These are phyloP conservation scores for Tulasnella calospora DNA, from an alignment of 768 basidiomycete genomes.

Conservation along the genomic window DNA sequence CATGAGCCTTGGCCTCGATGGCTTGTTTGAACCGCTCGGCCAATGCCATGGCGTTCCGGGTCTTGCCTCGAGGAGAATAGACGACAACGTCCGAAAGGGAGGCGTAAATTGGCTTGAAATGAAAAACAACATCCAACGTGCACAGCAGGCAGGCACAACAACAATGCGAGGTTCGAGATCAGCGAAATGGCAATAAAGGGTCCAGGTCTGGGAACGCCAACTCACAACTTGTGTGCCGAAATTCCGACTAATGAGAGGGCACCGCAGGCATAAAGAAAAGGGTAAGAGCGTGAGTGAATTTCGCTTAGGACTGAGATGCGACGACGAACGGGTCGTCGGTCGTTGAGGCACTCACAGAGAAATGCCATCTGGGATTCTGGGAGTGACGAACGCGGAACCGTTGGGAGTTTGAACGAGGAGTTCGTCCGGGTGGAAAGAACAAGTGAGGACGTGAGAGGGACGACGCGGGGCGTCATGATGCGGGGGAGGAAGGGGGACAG, in stretches of 20 bases:
- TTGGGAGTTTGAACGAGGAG: conserved; percentile 35
- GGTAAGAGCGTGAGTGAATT: conserved; percentile 2
- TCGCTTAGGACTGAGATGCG: not conserved
- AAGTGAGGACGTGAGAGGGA: conserved; percentile 30
- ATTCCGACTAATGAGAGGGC: conserved; percentile 47
- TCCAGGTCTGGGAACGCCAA: conserved; percentile 17
- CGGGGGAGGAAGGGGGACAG: conserved; percentile 20
- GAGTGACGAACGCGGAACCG: conserved; percentile 63
- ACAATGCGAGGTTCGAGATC: not conserved
- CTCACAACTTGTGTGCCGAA: conserved; percentile 85
- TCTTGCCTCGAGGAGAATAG: conserved; percentile 68
- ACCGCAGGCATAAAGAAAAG: not conserved
- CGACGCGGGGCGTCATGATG: conserved; percentile 4
- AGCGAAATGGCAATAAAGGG: not conserved
- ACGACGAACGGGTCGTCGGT: not conserved
- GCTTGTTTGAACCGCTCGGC: conserved; percentile 65
- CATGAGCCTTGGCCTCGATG: conserved; percentile 52
- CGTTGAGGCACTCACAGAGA: conserved; percentile 29
- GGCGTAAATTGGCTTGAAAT: conserved; percentile 69
- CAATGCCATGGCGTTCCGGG: conserved; percentile 51
- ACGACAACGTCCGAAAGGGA: conserved; percentile 86
- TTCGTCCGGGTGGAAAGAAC: conserved; percentile 37
- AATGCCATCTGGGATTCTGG: conserved; percentile 64
- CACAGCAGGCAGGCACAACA: not conserved
- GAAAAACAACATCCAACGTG: not conserved